These are phyloP conservation scores for Diaporthe aspalathi DNA, from an alignment of 2,329 filamentous ascomycete genomes.

Conservation along the genomic window DNA sequence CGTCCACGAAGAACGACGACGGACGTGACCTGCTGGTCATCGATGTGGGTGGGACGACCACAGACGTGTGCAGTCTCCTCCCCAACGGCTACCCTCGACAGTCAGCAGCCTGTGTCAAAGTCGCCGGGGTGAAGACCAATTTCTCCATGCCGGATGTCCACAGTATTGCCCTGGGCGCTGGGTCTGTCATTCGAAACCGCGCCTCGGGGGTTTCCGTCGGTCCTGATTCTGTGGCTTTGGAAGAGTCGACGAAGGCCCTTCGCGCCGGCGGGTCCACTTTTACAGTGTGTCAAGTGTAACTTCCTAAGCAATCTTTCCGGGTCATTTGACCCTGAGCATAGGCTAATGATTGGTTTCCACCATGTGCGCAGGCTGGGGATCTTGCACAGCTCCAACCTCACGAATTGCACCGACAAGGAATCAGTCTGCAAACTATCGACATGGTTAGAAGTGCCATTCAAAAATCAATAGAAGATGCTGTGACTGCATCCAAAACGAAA, in stretches of 20 bases:
- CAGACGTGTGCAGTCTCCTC: slow-evolving; percentile 3
- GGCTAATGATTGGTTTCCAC: not conserved
- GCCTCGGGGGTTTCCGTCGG: not conserved
- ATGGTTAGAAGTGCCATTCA: not conserved
- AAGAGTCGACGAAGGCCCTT: slow-evolving; percentile 9
- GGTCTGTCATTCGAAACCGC: not conserved
- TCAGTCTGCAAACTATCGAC: not conserved
- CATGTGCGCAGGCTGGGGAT: not conserved
- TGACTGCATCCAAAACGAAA: slow-evolving; percentile 1
- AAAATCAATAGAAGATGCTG: not conserved
- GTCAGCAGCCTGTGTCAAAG: slow-evolving; percentile 1
- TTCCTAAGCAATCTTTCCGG: no score
- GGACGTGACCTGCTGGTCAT: not conserved
- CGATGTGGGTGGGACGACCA: slow-evolving; percentile 5
- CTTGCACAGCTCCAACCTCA: not conserved
- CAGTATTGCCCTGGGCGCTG: slow-evolving; percentile 3
- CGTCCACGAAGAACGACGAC: not conserved
- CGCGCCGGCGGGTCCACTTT: not conserved
- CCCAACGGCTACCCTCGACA: slow-evolving; percentile 19
- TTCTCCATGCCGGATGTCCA: slow-evolving; percentile 25
- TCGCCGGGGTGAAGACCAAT: slow-evolving; percentile 6
- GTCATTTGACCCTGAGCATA: no score
- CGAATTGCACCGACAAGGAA: not conserved
- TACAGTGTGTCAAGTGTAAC: not conserved
- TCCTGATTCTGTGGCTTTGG: slow-evolving; percentile 1